phyloP scores from a whole-genome alignment of 257 asterid species.

The Dorcoceras hygrometricum region DNA sequence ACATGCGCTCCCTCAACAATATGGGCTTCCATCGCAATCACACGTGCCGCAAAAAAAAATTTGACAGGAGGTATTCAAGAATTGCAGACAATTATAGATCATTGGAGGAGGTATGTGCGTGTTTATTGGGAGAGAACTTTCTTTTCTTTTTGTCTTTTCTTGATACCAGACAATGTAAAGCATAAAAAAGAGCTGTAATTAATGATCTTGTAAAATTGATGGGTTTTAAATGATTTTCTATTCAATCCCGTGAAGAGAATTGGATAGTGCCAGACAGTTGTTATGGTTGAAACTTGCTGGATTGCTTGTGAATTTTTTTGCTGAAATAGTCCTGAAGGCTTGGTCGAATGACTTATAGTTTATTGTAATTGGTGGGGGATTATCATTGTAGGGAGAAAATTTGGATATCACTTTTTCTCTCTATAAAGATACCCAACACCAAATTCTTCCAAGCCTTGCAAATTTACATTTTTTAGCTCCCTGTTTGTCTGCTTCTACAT shows the following conservation, averaged over 20 bases:
- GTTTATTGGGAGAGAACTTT: background rate
- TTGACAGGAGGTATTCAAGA: conserved; percentile 80
- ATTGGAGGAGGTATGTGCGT: conserved; percentile 67
- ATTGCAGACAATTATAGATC: conserved; percentile 87
- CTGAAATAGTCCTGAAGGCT: background rate
- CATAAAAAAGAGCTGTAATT: background rate
- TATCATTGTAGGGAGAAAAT: background rate
- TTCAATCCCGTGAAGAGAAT: background rate
- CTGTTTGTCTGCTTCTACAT: background rate
- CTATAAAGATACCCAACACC: too few relatives aligned
- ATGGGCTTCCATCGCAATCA: conserved; percentile 6
- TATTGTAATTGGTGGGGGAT: background rate
- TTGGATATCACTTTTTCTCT: too few relatives aligned
- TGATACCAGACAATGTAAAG: background rate
- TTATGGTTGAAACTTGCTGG: background rate
- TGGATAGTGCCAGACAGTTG: background rate
- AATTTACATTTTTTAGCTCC: background rate
- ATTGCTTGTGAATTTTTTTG: background rate
- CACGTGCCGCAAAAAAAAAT: conserved; percentile 44
- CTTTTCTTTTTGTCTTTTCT: conserved; percentile 15
- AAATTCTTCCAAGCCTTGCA: too few relatives aligned
- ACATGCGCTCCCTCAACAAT: background rate
- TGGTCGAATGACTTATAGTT: background rate
- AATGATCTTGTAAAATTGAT: too few relatives aligned
- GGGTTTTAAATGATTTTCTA: too few relatives aligned